A percentile compares a stretch with the other conserved stretches of the same genome.
Conservation (phyloP, 768 basidiomycete genomes). For the Phlebiopsis flavidoalba region DNA sequence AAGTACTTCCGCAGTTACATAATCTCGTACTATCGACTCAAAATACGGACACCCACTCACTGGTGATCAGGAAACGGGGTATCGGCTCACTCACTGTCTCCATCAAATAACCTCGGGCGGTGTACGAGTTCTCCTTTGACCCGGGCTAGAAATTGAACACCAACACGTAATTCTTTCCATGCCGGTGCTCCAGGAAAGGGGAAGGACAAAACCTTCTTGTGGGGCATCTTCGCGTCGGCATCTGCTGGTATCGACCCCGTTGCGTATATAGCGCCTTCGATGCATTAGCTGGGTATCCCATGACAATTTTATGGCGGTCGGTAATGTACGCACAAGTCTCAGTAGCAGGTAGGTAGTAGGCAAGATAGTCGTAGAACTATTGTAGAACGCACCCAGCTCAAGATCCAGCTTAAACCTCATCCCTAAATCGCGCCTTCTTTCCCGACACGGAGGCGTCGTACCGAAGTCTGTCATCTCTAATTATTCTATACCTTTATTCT, state of each 20-base stretch:
- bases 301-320: conserved; percentile 66
- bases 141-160: conserved; percentile 89
- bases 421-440: conserved; percentile 71
- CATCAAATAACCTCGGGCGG: conserved; percentile 60
- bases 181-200: conserved; percentile 72
- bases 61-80: conserved; percentile 92
- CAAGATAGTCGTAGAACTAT: neutral
- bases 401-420: conserved; percentile 58
- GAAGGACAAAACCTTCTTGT: no score
- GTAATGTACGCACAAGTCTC: conserved; percentile 71
- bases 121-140: conserved; percentile 77
- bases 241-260: no score
- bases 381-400: conserved; percentile 54
- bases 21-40: neutral
- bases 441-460: conserved; percentile 77
- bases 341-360: neutral
- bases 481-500: neutral
- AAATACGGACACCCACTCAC: conserved; percentile 40
- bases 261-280: conserved; percentile 80
- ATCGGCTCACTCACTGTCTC: conserved; percentile 75
- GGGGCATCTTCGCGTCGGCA: conserved; percentile 67
- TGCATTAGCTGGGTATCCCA: conserved; percentile 79
- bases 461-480: conserved; percentile 65
- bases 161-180: conserved; percentile 77
- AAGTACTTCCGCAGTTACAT: neutral